Evolutionary conservation across 2,329 filamentous ascomycete genomes (phyloP).

Genomic region (Diaporthe ampelina): DNA sequence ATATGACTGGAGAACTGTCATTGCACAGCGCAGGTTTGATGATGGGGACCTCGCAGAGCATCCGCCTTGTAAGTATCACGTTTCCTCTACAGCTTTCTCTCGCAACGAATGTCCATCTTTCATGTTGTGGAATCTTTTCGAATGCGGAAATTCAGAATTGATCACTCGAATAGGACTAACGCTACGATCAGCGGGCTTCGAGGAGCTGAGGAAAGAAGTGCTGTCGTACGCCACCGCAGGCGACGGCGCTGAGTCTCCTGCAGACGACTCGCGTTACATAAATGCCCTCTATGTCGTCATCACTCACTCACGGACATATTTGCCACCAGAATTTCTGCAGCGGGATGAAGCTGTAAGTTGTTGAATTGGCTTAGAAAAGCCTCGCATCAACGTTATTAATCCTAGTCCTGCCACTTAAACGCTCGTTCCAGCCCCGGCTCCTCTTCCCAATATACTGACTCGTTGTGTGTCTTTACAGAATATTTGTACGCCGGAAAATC

Average conservation of each 20-base stretch:
- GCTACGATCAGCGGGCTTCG: background rate
- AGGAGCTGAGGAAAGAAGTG: conserved; percentile 14
- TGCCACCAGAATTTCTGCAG: background rate
- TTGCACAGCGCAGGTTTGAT: conserved; percentile 12
- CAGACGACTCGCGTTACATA: conserved; percentile 11
- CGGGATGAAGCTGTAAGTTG: background rate
- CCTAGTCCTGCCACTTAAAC: too few species aligned
- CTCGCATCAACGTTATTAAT: too few species aligned
- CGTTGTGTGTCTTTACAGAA: too few species aligned
- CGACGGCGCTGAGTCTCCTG: background rate
- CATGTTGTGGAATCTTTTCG: too few species aligned
- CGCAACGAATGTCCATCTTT: too few species aligned
- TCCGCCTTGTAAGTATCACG: background rate
- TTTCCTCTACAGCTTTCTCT: too few species aligned
- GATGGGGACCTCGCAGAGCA: background rate
- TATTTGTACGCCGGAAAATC: too few species aligned
- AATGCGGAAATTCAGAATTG: too few species aligned
- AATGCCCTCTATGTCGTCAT: conserved; percentile 25
- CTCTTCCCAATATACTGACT: too few species aligned
- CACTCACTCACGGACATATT: conserved; percentile 4
- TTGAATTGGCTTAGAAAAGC: too few species aligned
- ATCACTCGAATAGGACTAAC: too few species aligned
- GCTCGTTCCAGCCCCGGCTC: too few species aligned
- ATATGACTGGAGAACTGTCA: conserved; percentile 21
- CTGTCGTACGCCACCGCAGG: background rate